Evolutionary conservation across 192 early-diverging fungal species (phyloP).

Genomic region (Coemansia sp.): DNA sequence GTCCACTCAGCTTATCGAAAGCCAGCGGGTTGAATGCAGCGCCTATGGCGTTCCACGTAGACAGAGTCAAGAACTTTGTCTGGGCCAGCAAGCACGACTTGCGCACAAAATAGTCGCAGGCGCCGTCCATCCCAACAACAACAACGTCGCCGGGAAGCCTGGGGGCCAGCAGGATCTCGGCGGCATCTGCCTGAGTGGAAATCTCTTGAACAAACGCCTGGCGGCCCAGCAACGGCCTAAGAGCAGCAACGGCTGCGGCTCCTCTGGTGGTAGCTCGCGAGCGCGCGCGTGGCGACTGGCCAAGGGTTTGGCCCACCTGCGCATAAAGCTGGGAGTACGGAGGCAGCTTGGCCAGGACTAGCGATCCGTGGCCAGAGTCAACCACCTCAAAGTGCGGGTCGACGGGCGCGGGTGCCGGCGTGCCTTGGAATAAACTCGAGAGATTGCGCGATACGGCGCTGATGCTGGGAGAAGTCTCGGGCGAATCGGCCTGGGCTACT

Average conservation of each 20-base stretch:
- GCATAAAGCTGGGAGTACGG: slow-evolving; percentile 37
- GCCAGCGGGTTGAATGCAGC: slow-evolving; percentile 53
- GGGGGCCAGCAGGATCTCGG: slow-evolving; percentile 67
- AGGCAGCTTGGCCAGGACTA: slow-evolving; percentile 29
- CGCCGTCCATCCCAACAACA: slow-evolving; percentile 55
- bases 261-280: slow-evolving; percentile 13
- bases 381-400: slow-evolving; percentile 35
- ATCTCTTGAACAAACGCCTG: slow-evolving; percentile 36
- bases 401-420: slow-evolving; percentile 14
- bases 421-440: slow-evolving; percentile 14
- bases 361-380: slow-evolving; percentile 15
- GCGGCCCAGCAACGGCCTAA: slow-evolving; percentile 36
- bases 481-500: not conserved
- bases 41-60: slow-evolving; percentile 37
- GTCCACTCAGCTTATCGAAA: slow-evolving; percentile 59
- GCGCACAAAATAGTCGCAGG: slow-evolving; percentile 59
- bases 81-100: slow-evolving; percentile 59
- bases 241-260: slow-evolving; percentile 12
- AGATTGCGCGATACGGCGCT: slow-evolving; percentile 3
- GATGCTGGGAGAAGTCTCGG: not conserved
- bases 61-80: slow-evolving; percentile 28
- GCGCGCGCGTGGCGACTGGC: slow-evolving; percentile 13
- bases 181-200: slow-evolving; percentile 51
- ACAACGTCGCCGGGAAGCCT: slow-evolving; percentile 59
- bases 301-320: slow-evolving; percentile 26